Evolutionary conservation across 2,329 filamentous ascomycete genomes (phyloP).

Genomic region (Bipolaris oryzae): DNA sequence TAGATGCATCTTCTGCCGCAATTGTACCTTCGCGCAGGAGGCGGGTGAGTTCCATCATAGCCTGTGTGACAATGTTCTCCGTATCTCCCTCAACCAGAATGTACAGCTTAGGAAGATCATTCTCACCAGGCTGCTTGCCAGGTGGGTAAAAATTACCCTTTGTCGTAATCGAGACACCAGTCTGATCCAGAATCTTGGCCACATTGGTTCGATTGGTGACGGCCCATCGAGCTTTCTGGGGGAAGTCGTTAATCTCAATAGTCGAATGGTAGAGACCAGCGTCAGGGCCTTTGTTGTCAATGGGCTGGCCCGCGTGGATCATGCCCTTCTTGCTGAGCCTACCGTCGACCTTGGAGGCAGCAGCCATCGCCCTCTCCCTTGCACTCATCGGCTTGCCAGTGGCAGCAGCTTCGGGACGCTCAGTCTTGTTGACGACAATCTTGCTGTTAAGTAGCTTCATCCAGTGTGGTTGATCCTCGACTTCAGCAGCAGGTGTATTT

Average conservation of each 20-base stretch:
- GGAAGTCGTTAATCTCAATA: slow-evolving; percentile 98
- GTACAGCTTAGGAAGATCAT: slow-evolving; percentile 89
- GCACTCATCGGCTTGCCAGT: slow-evolving; percentile 63
- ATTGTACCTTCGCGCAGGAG: slow-evolving; percentile 89
- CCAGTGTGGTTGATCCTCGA: slow-evolving; percentile 34
- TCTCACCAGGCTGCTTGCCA: slow-evolving; percentile 76
- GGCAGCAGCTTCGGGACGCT: slow-evolving; percentile 56
- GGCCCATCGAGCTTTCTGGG: slow-evolving; percentile 96
- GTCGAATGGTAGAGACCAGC: slow-evolving; percentile 96
- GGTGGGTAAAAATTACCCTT: slow-evolving; percentile 89
- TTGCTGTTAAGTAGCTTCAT: slow-evolving; percentile 63
- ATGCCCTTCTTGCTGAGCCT: slow-evolving; percentile 88
- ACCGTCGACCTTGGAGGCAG: slow-evolving; percentile 87
- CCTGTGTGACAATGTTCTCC: slow-evolving; percentile 86
- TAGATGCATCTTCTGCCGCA: slow-evolving; percentile 79
- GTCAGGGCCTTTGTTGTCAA: slow-evolving; percentile 98
- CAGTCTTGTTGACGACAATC: slow-evolving; percentile 75
- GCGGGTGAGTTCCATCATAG: slow-evolving; percentile 87
- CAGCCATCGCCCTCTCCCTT: slow-evolving; percentile 85
- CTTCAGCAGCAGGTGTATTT: slow-evolving; percentile 20
- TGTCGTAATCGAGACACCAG: slow-evolving; percentile 94
- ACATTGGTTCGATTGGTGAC: slow-evolving; percentile 99
- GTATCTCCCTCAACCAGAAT: slow-evolving; percentile 98
- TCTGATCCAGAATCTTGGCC: slow-evolving; percentile 94
- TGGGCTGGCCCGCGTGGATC: slow-evolving; percentile 88